Conservation (phyloP, 2,329 filamentous ascomycete genomes). For the Xylaria sp. region DNA sequence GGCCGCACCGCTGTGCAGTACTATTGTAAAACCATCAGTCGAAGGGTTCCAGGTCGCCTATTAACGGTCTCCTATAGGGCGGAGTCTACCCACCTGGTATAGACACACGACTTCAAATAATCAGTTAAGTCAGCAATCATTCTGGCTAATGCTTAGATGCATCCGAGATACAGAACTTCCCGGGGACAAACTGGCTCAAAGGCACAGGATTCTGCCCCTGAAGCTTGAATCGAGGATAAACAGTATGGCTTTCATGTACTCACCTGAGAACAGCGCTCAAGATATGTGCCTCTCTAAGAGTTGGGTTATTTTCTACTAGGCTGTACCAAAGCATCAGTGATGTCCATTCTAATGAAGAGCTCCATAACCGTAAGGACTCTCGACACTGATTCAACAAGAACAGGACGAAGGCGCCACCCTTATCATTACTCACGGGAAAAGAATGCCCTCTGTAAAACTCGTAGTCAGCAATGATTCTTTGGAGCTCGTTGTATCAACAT, state of each 20-base stretch:
- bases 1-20: conserved; percentile 78
- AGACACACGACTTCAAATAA: conserved; percentile 33
- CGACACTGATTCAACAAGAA: neutral
- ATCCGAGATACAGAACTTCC: neutral
- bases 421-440: conserved; percentile 72
- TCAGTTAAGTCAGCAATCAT: conserved; percentile 23
- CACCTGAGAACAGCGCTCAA: conserved; percentile 80
- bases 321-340: conserved; percentile 22
- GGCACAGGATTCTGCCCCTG: neutral
- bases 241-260: conserved; percentile 4
- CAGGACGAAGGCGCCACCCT: neutral
- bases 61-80: neutral
- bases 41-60: neutral
- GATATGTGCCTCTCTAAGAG: conserved; percentile 90
- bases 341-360: neutral
- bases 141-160: neutral
- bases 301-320: conserved; percentile 83
- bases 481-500: no score
- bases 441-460: conserved; percentile 57
- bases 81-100: conserved; percentile 34
- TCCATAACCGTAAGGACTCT: neutral
- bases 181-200: neutral
- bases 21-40: conserved; percentile 17
- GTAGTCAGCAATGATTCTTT: neutral
- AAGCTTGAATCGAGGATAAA: neutral